These are phyloP conservation scores for Linnemannia exigua DNA, from an alignment of 192 early-diverging fungal genomes.

Conservation along the genomic window DNA sequence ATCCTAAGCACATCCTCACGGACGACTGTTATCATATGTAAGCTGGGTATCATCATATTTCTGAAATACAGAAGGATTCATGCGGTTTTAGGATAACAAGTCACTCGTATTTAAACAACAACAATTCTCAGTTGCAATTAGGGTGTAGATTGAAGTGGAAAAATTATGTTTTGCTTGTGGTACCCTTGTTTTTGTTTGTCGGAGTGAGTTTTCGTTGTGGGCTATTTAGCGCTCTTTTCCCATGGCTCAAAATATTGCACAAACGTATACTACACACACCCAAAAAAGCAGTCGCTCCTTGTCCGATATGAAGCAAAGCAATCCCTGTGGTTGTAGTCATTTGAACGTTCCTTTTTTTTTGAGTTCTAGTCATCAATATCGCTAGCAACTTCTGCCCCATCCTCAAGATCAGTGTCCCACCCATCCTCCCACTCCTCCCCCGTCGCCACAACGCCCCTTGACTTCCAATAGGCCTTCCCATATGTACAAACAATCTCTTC, in stretches of 20 bases:
- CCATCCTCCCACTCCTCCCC: constrained; percentile 52
- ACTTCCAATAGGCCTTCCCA: constrained; percentile 53
- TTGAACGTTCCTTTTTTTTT: background rate
- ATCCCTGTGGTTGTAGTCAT: background rate
- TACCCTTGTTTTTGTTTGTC: background rate
- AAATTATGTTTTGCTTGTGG: background rate
- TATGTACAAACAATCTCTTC: constrained; percentile 54
- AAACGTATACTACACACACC: no score
- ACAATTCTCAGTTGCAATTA: no score
- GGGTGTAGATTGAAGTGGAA: background rate
- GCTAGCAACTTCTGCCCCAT: constrained; percentile 4
- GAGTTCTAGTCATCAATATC: background rate
- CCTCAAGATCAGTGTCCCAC: constrained; percentile 55
- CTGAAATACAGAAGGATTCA: constrained; percentile 48
- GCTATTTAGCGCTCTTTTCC: background rate
- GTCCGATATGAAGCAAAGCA: no score
- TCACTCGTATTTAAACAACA: constrained; percentile 3
- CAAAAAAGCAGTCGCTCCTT: background rate
- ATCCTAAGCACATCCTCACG: constrained; percentile 38
- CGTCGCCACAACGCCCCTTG: constrained; percentile 9
- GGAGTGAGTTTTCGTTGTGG: background rate
- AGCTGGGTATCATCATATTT: constrained; percentile 47
- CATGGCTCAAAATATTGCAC: background rate
- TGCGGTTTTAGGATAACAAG: background rate
- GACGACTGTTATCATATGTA: constrained; percentile 50